Evolutionary conservation across 805 yeast species (phyloP).

Genomic region (Priceomyces medius): DNA sequence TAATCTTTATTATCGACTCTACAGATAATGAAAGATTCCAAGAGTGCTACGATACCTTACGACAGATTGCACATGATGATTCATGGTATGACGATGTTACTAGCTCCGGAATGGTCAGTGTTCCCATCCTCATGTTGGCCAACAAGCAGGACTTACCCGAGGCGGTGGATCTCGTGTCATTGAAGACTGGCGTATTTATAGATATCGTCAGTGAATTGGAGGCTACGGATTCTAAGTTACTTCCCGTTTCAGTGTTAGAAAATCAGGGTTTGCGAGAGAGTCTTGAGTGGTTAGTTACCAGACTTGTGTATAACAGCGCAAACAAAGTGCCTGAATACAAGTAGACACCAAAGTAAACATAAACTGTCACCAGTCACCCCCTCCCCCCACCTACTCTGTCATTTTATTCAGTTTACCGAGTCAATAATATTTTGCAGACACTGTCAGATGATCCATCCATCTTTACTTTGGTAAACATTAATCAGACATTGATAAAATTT

Average conservation of each 20-base stretch:
- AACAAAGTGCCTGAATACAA: slow-evolving; percentile 59
- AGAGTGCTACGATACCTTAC: slow-evolving; percentile 72
- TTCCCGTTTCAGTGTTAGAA: slow-evolving; percentile 84
- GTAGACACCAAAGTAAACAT: slow-evolving; percentile 14
- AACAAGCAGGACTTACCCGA: slow-evolving; percentile 80
- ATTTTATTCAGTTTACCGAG: too few relatives aligned
- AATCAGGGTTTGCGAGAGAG: slow-evolving; percentile 86
- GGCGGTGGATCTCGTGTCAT: slow-evolving; percentile 50
- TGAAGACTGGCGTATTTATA: slow-evolving; percentile 79
- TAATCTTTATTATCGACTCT: slow-evolving; percentile 89
- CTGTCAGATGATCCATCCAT: too few relatives aligned
- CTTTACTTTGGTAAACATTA: too few relatives aligned
- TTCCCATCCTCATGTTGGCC: slow-evolving; percentile 92
- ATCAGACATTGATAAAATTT: too few relatives aligned
- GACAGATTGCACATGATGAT: slow-evolving; percentile 42
- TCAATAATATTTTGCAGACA: too few relatives aligned
- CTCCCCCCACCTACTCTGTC: too few relatives aligned
- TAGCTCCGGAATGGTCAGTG: slow-evolving; percentile 44
- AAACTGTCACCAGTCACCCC: too few relatives aligned
- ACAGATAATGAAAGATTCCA: slow-evolving; percentile 79
- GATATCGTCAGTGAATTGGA: slow-evolving; percentile 77
- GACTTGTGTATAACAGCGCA: slow-evolving; percentile 65
- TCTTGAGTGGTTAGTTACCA: slow-evolving; percentile 79
- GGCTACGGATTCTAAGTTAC: slow-evolving; percentile 86
- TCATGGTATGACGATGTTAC: slow-evolving; percentile 36